A percentile compares a stretch with the other conserved stretches of the same genome.
Conservation (phyloP, 2,329 filamentous ascomycete genomes). For the Penicillium palitans region DNA sequence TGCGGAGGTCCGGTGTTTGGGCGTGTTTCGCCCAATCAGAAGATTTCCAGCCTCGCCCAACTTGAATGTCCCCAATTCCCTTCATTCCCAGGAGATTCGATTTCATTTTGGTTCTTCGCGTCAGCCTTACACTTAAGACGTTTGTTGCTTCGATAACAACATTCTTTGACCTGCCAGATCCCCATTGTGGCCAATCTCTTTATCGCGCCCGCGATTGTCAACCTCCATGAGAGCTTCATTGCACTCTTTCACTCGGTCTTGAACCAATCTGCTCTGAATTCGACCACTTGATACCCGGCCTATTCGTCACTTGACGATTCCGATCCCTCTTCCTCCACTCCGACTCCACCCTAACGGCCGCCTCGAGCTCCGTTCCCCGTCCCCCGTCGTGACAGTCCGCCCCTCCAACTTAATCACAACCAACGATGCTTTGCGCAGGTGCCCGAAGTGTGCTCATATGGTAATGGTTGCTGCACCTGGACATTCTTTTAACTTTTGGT, state of each 20-base stretch:
- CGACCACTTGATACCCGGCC: not conserved
- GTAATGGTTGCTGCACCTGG: conserved; percentile 12
- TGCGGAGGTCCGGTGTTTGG: conserved; percentile 18
- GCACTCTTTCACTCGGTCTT: conserved; percentile 10
- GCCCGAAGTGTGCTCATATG: conserved; percentile 1
- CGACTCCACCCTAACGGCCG: not conserved
- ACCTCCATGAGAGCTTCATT: conserved; percentile 9
- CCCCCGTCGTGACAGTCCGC: conserved; percentile 1
- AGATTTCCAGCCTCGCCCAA: conserved; percentile 23
- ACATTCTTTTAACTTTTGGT: not conserved
- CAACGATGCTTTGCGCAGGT: conserved; percentile 20
- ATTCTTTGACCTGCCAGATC: conserved; percentile 5
- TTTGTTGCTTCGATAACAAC: conserved; percentile 7
- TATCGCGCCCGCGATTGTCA: conserved; percentile 2
- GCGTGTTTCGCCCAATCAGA: conserved; percentile 23
- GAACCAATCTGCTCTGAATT: conserved; percentile 4
- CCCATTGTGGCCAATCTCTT: conserved; percentile 8
- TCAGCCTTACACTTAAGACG: not conserved
- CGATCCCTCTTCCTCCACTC: not conserved
- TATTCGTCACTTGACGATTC: not conserved
- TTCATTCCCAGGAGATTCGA: conserved; percentile 8
- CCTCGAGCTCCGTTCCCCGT: not conserved
- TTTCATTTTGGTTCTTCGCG: not conserved
- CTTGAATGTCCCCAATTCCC: conserved; percentile 10
- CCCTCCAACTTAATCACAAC: conserved; percentile 5